Conservation (phyloP, 257 asterid species). For the Penstemon newberryi region DNA sequence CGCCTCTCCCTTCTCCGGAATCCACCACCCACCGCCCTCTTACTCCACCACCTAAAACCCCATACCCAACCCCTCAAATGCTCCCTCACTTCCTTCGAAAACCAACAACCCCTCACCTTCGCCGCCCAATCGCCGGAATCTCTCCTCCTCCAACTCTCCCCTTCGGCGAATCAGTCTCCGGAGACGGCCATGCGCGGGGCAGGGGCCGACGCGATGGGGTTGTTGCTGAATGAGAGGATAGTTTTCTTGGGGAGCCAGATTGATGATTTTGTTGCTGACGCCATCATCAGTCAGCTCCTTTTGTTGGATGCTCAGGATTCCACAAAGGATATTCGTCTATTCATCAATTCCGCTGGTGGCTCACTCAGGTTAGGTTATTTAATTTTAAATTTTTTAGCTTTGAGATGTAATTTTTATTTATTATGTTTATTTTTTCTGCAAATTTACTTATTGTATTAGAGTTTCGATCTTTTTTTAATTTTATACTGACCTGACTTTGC, state of each 20-base stretch:
- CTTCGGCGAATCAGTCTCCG: slow-evolving; percentile 58
- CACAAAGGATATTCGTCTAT: slow-evolving; percentile 78
- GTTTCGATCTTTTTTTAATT: neutral
- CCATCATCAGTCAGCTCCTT: slow-evolving; percentile 81
- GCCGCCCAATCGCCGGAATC: slow-evolving; percentile 29
- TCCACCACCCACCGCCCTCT: neutral
- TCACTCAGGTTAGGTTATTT: slow-evolving; percentile 63
- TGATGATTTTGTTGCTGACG: slow-evolving; percentile 87
- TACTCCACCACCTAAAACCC: slow-evolving; percentile 24
- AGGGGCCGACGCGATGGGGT: slow-evolving; percentile 79
- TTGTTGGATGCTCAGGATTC: slow-evolving; percentile 87
- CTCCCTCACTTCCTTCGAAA: slow-evolving; percentile 40
- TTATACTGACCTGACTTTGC: neutral
- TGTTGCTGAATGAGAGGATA: slow-evolving; percentile 88
- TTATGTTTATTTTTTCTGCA: too few species aligned
- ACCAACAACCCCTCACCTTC: slow-evolving; percentile 27
- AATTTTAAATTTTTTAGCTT: too few species aligned
- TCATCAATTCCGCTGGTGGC: slow-evolving; percentile 91
- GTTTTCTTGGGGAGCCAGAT: slow-evolving; percentile 74
- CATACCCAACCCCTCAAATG: slow-evolving; percentile 40
- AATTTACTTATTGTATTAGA: neutral
- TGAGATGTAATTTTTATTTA: too few species aligned
- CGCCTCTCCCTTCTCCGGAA: neutral
- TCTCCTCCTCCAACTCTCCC: slow-evolving; percentile 37
- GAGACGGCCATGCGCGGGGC: slow-evolving; percentile 66